Evolutionary conservation across 164 flowering plant species (phyloP).

Genomic region (Echeveria elegans): DNA sequence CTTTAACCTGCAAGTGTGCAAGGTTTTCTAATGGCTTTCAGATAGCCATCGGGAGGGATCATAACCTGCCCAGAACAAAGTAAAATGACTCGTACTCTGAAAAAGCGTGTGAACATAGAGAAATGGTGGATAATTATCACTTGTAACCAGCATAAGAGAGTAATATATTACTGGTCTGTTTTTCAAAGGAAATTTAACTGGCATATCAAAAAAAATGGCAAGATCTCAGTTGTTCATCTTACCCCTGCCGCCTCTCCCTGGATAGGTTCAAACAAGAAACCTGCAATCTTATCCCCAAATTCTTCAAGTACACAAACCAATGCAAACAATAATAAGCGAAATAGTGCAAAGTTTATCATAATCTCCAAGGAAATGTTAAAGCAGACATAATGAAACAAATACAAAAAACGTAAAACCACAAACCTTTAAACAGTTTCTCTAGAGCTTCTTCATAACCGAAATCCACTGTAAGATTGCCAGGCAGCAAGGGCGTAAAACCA

Average conservation of each 20-base stretch:
- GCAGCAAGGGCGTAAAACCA: constrained; percentile 88
- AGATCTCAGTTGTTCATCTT: constrained; percentile 18
- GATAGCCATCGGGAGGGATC: constrained; percentile 87
- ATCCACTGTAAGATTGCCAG: constrained; percentile 87
- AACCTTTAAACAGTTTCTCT: constrained; percentile 78
- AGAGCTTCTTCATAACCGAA: constrained; percentile 80
- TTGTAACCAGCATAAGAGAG: neutral
- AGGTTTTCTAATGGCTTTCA: constrained; percentile 74
- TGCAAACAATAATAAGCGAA: constrained; percentile 1
- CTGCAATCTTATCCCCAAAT: constrained; percentile 76
- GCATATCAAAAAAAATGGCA: neutral
- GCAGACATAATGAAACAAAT: neutral
- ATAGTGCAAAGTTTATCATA: neutral
- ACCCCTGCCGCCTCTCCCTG: constrained; percentile 99
- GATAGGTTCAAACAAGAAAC: constrained; percentile 95
- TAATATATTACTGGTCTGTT: neutral
- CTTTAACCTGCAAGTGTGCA: too few species aligned
- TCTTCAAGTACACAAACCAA: constrained; percentile 40
- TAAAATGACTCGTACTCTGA: neutral
- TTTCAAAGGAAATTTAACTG: neutral
- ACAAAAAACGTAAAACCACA: neutral
- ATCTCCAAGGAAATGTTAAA: neutral
- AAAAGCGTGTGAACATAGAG: neutral
- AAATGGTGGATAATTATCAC: neutral
- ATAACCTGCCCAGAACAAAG: constrained; percentile 43